Evolutionary conservation across 2,329 filamentous ascomycete species (phyloP), one percentile per base, ranked within the genome.

Genomic region (Epichloe sibirici): DNA sequence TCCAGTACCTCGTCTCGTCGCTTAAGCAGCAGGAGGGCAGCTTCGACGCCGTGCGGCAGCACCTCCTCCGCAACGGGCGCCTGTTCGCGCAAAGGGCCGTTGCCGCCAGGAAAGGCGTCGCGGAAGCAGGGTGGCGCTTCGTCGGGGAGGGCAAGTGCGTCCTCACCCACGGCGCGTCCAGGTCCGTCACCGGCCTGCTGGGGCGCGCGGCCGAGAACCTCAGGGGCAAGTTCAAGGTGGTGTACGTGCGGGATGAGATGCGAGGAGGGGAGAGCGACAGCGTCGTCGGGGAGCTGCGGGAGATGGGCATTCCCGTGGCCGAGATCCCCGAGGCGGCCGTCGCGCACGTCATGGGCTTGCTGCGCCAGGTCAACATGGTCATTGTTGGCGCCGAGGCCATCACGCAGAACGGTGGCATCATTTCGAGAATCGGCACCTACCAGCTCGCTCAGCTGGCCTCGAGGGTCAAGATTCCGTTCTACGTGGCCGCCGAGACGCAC

Each of bases 401-500:
- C 15, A 88, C 94, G 21, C 88, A 95, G 64, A 95, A 95, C 64
- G 93, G 93, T 48, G 91, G 91, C 39, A 86, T 97, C 60, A 88
- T 98, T 59, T 91, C 87, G 25, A 77, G 90, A 48, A 79, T 97
- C 70, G 91, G 91, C 50, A 83, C 79, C 2, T 91, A 88, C 60
- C 90, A 95, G 71, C 85, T 97, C 60, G 90, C 88, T 2, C 74
- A 89, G 59, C 73, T 96, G 50, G 90, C 90, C 5, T 83, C 84
- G 61, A 39, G 66, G 69, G 31, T 74, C 74, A 45, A 81, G 83
- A 40, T 83, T 88, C 86, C 86, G 0, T 88, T 97, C 60, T 95
- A 94, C 63, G 90, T 95, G 17, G 90, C 93, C 5, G 86, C 86
- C 1, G 93, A 98, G 73, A 94, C 88, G 62, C 93, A 98, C 74